Evolutionary conservation across 192 early-diverging fungal genomes (phyloP).

Genomic region (Coemansia sp.): DNA sequence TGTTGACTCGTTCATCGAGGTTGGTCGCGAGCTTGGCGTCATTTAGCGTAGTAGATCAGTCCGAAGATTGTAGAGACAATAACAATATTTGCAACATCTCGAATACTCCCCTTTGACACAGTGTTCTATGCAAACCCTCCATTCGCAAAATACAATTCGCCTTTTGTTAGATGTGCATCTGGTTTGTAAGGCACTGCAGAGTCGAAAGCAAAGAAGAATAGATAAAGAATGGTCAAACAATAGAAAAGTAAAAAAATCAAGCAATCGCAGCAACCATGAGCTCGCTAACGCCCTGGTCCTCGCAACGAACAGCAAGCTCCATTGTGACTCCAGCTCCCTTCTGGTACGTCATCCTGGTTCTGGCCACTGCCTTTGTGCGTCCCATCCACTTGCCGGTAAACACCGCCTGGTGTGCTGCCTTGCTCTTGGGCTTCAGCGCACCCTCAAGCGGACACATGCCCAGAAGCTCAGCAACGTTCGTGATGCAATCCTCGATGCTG

Average conservation of each 20-base stretch:
- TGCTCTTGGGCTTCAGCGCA: slow-evolving; percentile 66
- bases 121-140: no score
- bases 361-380: slow-evolving; percentile 67
- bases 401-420: slow-evolving; percentile 80
- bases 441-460: slow-evolving; percentile 86
- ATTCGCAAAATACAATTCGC: no score
- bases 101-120: no score
- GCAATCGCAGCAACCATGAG: slow-evolving; percentile 81
- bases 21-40: slow-evolving; percentile 47
- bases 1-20: slow-evolving; percentile 57
- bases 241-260: slow-evolving; percentile 25
- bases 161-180: no score
- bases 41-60: slow-evolving; percentile 12
- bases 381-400: slow-evolving; percentile 89
- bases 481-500: slow-evolving; percentile 46
- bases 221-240: background rate
- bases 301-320: slow-evolving; percentile 83
- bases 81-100: no score
- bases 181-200: no score
- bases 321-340: slow-evolving; percentile 84
- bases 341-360: slow-evolving; percentile 88
- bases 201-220: no score
- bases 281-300: slow-evolving; percentile 65
- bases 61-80: no score
- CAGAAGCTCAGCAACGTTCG: slow-evolving; percentile 69